Percentiles rank a stretch among this genome's conserved stretches.
Conservation (phyloP, 768 basidiomycete genomes). For the Cubamyces sp. region DNA sequence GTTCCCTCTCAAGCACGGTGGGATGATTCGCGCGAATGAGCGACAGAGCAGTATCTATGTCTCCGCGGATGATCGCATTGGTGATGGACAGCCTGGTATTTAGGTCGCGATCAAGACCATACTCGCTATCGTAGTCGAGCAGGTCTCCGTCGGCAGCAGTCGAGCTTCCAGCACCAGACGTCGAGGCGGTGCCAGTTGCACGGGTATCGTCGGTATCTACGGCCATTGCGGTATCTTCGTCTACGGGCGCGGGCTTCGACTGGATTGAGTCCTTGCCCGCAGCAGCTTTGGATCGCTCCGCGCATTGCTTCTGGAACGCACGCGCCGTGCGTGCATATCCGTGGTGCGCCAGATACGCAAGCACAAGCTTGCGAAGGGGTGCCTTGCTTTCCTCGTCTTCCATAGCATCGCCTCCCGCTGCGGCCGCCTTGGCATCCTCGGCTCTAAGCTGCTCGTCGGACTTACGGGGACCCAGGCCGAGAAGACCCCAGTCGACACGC, state of each 20-base stretch:
- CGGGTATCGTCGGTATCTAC: constrained; percentile 26
- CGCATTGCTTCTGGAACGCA: constrained; percentile 62
- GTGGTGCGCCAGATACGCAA: constrained; percentile 82
- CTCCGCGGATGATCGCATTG: constrained; percentile 65
- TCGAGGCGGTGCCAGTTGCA: neutral
- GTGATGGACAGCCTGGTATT: constrained; percentile 73
- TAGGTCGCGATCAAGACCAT: constrained; percentile 51
- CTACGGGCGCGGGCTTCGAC: constrained; percentile 16
- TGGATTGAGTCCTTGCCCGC: neutral
- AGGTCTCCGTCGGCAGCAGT: neutral
- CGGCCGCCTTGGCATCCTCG: constrained; percentile 11
- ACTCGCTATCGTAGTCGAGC: constrained; percentile 26
- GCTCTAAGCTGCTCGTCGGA: constrained; percentile 16
- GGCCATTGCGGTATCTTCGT: constrained; percentile 22
- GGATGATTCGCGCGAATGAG: constrained; percentile 63
- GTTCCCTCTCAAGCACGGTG: constrained; percentile 64
- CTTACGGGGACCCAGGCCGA: constrained; percentile 28
- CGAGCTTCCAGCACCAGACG: neutral
- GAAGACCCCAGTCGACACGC: constrained; percentile 51
- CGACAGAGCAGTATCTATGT: constrained; percentile 69
- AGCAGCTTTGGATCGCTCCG: constrained; percentile 17
- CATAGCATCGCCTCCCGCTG: neutral
- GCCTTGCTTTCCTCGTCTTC: constrained; percentile 54
- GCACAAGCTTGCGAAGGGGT: constrained; percentile 72
- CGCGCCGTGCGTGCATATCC: constrained; percentile 77